Evolutionary conservation across 2,329 filamentous ascomycete genomes (phyloP), one percentile per base, ranked within the genome.

Genomic region (Ploettnerulaceae sp.): DNA sequence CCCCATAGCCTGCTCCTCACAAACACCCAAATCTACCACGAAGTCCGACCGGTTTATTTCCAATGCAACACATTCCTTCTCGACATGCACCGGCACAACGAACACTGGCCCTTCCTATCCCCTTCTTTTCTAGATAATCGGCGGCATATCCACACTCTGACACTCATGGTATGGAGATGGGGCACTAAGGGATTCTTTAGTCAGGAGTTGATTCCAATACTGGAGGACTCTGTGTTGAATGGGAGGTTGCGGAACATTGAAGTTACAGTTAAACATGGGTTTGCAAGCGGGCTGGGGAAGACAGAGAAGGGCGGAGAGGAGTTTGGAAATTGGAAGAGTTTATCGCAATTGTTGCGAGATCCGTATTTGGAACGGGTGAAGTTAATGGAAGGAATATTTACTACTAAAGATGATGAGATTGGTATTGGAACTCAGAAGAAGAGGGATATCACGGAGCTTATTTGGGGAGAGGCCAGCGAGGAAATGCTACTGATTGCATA

Each of bases 161-260:
- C 36, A 0, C 24, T 63, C 7, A 29, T 35, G 2, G 36, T 61
- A 5, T 6, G 36, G 6, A 25, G 58, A 4, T 64, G 55, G 56
- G 58, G 60, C 4, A 49, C 32, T 2, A 55, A 57, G 22, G 39
- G 55, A 17, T 60, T 57, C 46, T 58, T 58, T 35, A 26, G 37
- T 6, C 29, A 42, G 9, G 36, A 3, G 1, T 32, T 61, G 11
- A 26, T 55, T 5, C 57, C 52, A 1, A 25, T 49, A 2, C 11
- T 62, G 2, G 52, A 58, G 24, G 55, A 57, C 18, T 59, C 54
- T 44, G 56, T 63, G 7, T 43, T 61, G 11, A 54, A 58, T 38
- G 61, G 61, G 3, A 49, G 37, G 8, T 39, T 64, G 14, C 54
- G 59, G 33, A 22, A 44, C 2, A n/a, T 64, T 11, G 53, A 59